phyloP scores from a whole-genome alignment of 2,329 filamentous ascomycete genomes.

The Dothistroma septosporum region DNA sequence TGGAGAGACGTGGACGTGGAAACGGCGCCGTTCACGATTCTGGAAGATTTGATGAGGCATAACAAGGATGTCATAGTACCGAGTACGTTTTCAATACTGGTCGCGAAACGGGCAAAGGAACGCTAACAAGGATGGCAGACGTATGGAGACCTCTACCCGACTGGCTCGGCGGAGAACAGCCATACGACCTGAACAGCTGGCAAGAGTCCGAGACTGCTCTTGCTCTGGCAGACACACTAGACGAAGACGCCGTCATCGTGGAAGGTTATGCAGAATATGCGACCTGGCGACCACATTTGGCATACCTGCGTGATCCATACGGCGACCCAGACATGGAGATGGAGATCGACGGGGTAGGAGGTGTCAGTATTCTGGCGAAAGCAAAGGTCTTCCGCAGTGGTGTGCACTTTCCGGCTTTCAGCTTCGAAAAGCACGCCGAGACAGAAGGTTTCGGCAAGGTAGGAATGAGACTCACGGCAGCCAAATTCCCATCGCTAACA shows the following conservation, averaged over 20 bases:
- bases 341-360: constrained; percentile 97
- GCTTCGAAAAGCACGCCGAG: constrained; percentile 97
- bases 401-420: constrained; percentile 96
- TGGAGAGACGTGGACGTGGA: constrained; percentile 99
- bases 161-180: constrained; percentile 97
- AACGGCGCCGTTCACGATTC: constrained; percentile 91
- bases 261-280: constrained; percentile 99
- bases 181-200: constrained; percentile 98
- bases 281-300: constrained; percentile 94
- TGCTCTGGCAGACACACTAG: constrained; percentile 85
- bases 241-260: constrained; percentile 97
- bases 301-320: constrained; percentile 92
- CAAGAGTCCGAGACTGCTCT: constrained; percentile 97
- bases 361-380: constrained; percentile 95
- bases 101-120: constrained; percentile 40
- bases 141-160: constrained; percentile 98
- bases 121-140: constrained; percentile 41
- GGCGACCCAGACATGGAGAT: constrained; percentile 99
- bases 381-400: constrained; percentile 91
- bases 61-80: constrained; percentile 99
- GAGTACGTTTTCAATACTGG: constrained; percentile 62
- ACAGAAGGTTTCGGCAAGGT: constrained; percentile 99
- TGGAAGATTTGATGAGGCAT: constrained; percentile 97
- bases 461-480: constrained; percentile 26
- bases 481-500: neutral